phyloP scores from a whole-genome alignment of 371 early-diverging fungal species.

The Blakeslea trispora region DNA sequence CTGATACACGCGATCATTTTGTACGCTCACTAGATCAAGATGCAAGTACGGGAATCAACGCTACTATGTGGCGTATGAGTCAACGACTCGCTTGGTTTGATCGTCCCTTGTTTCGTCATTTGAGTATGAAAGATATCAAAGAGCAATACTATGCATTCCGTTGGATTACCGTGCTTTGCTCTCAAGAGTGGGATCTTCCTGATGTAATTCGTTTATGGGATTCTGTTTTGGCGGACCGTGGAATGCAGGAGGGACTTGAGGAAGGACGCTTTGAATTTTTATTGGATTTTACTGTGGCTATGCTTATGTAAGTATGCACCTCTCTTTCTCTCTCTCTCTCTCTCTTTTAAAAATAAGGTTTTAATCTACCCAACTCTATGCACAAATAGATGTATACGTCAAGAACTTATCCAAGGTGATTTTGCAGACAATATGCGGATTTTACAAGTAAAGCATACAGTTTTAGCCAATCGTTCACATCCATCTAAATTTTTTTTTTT shows the following conservation, averaged over 20 bases:
- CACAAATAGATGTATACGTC: constrained; percentile 53
- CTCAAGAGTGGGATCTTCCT: constrained; percentile 83
- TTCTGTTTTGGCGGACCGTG: constrained; percentile 72
- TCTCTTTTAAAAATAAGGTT: neutral
- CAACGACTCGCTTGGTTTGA: constrained; percentile 59
- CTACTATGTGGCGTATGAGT: constrained; percentile 64
- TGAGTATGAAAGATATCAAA: constrained; percentile 69
- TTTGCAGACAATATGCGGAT: constrained; percentile 69
- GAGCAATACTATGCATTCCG: constrained; percentile 84
- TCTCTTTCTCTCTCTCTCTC: neutral
- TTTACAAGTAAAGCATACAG: constrained; percentile 50
- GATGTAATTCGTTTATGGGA: constrained; percentile 88
- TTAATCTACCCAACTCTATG: neutral
- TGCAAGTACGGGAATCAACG: constrained; percentile 63
- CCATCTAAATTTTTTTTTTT: constrained; percentile 4
- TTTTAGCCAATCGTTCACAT: neutral
- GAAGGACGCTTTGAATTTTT: constrained; percentile 68
- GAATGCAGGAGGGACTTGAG: constrained; percentile 32
- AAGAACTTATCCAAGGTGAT: constrained; percentile 58
- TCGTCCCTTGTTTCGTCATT: constrained; percentile 62
- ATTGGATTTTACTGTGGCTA: constrained; percentile 75
- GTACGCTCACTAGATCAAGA: constrained; percentile 68
- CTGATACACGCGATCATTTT: constrained; percentile 80
- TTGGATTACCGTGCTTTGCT: constrained; percentile 83
- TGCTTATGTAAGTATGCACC: constrained; percentile 64